Conservation (phyloP, 2,329 filamentous ascomycete species). For the Thermomyces lanuginosus region DNA sequence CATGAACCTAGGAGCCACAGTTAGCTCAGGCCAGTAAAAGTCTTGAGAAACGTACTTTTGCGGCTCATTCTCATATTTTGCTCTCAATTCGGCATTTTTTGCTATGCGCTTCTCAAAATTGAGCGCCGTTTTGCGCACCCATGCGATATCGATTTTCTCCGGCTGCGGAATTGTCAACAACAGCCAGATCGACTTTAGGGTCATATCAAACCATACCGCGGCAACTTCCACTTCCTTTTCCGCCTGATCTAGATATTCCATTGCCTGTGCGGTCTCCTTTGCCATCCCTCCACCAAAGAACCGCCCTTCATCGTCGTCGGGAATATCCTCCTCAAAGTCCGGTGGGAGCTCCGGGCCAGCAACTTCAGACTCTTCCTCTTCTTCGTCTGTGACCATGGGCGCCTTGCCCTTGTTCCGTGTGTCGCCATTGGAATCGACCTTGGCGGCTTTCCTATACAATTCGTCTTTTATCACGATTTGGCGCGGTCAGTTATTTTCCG, state of each 20-base stretch:
- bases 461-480: too few species aligned
- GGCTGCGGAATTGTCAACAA: too few species aligned
- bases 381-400: constrained; percentile 33
- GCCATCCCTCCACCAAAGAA: constrained; percentile 92
- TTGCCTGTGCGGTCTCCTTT: constrained; percentile 59
- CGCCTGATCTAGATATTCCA: constrained; percentile 70
- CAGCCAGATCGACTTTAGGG: too few species aligned
- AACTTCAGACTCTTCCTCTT: constrained; percentile 29
- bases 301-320: constrained; percentile 75
- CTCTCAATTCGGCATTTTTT: constrained; percentile 77
- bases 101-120: constrained; percentile 82
- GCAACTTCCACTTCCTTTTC: constrained; percentile 38
- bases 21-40: constrained; percentile 8
- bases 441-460: constrained; percentile 46
- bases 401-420: constrained; percentile 31
- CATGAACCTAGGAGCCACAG: constrained; percentile 43
- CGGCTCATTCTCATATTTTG: constrained; percentile 66
- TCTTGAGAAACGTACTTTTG: constrained; percentile 42
- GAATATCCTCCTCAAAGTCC: constrained; percentile 42
- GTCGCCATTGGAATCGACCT: constrained; percentile 35
- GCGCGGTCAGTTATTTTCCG: too few species aligned
- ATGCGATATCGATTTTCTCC: constrained; percentile 67
- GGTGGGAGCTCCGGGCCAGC: constrained; percentile 41
- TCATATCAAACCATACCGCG: too few species aligned
- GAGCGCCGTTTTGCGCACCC: constrained; percentile 66